Conservation (phyloP, 1,139 yeast genomes). For the Fermentozyma sake region DNA sequence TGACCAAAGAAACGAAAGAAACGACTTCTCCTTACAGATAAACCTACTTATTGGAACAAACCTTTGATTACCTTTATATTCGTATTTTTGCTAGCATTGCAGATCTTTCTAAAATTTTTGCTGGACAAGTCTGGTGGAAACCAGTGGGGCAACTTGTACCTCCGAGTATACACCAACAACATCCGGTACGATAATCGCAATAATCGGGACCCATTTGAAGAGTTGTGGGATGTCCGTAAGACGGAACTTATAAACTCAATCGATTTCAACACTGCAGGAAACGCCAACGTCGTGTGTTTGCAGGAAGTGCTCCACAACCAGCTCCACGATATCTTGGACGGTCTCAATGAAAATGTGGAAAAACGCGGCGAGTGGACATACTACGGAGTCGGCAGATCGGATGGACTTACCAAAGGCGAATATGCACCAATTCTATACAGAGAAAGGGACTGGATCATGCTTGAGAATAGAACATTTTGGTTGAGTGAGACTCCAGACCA, state of each 20-base stretch:
- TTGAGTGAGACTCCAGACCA: conserved; percentile 43
- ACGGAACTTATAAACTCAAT: conserved; percentile 37
- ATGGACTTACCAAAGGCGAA: conserved; percentile 42
- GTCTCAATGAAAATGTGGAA: conserved; percentile 15
- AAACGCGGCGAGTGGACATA: conserved; percentile 33
- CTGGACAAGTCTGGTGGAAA: too few relatives aligned
- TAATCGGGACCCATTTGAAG: conserved; percentile 30
- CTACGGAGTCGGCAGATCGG: conserved; percentile 45
- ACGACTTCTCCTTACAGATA: too few relatives aligned
- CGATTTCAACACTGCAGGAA: conserved; percentile 23
- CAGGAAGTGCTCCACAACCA: conserved; percentile 56
- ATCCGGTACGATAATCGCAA: conserved; percentile 42
- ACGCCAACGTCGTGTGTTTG: conserved; percentile 41
- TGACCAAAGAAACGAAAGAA: too few relatives aligned
- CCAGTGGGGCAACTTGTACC: conserved; percentile 9
- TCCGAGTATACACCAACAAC: conserved; percentile 51
- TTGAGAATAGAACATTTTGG: conserved; percentile 37
- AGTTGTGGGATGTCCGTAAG: conserved; percentile 41
- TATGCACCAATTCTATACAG: conserved; percentile 42
- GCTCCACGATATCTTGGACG: conserved; percentile 39
- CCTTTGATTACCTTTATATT: too few relatives aligned
- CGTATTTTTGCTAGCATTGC: too few relatives aligned
- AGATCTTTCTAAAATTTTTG: too few relatives aligned
- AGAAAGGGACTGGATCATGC: conserved; percentile 28
- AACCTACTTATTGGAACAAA: too few relatives aligned